phyloP scores from a whole-genome alignment of 192 early-diverging fungal genomes.

The Gigaspora rosea region DNA sequence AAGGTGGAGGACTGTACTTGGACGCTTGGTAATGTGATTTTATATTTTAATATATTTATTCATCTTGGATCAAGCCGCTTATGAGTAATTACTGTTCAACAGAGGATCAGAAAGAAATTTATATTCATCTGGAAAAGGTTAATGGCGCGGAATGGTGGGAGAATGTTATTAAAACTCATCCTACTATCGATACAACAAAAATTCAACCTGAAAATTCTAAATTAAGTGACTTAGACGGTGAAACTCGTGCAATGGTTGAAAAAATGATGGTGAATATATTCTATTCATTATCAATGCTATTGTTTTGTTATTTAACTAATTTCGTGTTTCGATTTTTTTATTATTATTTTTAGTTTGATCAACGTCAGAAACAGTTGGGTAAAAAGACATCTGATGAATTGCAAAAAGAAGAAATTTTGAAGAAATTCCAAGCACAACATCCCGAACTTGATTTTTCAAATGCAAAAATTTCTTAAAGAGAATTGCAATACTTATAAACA shows the following conservation, averaged over 20 bases:
- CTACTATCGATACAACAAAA: slow-evolving; percentile 85
- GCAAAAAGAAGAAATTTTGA: slow-evolving; percentile 74
- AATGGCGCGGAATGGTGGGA: slow-evolving; percentile 89
- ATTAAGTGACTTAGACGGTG: slow-evolving; percentile 82
- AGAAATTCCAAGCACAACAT: slow-evolving; percentile 65
- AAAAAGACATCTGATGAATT: slow-evolving; percentile 77
- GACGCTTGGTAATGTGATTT: slow-evolving; percentile 60
- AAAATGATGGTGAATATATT: slow-evolving; percentile 84
- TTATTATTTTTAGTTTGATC: slow-evolving; percentile 83
- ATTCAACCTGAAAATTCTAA: slow-evolving; percentile 91
- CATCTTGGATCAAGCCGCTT: too few species aligned
- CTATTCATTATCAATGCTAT: not conserved
- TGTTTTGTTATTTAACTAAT: not conserved
- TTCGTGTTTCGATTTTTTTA: slow-evolving; percentile 14
- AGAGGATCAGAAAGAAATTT: slow-evolving; percentile 70
- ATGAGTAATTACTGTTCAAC: not conserved
- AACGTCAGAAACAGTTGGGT: slow-evolving; percentile 80
- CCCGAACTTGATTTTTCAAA: slow-evolving; percentile 32
- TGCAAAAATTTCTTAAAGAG: slow-evolving; percentile 29
- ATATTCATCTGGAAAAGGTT: slow-evolving; percentile 82
- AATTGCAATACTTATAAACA: too few species aligned
- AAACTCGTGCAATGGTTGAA: slow-evolving; percentile 90
- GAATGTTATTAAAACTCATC: slow-evolving; percentile 77
- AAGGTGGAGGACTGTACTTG: slow-evolving; percentile 82
- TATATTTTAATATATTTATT: not conserved